phyloP scores from a whole-genome alignment of 2,329 filamentous ascomycete species.

The Monilinia vaccinii-corymbosi region DNA sequence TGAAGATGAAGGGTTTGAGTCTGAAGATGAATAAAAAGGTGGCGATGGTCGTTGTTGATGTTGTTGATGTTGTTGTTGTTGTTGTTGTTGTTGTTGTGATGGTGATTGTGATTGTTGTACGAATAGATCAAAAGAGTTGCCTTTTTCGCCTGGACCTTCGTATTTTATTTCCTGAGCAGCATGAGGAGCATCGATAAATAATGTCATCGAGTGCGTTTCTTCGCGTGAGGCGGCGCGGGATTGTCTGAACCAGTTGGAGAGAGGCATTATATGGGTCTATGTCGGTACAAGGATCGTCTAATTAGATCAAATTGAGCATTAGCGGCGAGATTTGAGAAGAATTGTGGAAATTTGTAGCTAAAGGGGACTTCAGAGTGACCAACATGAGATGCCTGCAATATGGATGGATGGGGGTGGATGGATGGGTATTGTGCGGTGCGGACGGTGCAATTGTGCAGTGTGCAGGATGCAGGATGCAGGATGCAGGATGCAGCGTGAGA shows the following conservation, averaged over 20 bases:
- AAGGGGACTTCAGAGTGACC: not conserved
- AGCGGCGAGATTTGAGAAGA: not conserved
- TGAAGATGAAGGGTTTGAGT: not conserved
- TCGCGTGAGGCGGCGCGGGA: conserved; percentile 6
- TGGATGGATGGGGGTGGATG: not conserved
- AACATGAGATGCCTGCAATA: not conserved
- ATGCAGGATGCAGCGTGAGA: not conserved
- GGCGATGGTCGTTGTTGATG: not conserved
- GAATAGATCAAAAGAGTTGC: not conserved
- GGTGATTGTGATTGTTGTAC: not conserved
- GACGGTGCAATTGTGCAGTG: not conserved
- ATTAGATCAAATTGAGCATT: not conserved
- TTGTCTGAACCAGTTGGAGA: conserved; percentile 7
- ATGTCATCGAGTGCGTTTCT: not conserved
- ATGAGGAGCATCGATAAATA: not conserved
- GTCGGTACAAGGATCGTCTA: not conserved
- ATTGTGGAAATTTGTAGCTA: not conserved
- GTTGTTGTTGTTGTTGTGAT: not conserved
- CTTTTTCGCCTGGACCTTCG: not conserved
- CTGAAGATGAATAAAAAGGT: conserved; percentile 4
- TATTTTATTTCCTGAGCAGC: not conserved
- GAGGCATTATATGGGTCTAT: not conserved
- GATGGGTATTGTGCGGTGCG: not conserved
- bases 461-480: not conserved
- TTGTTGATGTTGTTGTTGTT: not conserved